Conservation (phyloP, 1,284 basidiomycete genomes). For the Trametes polyzona region DNA sequence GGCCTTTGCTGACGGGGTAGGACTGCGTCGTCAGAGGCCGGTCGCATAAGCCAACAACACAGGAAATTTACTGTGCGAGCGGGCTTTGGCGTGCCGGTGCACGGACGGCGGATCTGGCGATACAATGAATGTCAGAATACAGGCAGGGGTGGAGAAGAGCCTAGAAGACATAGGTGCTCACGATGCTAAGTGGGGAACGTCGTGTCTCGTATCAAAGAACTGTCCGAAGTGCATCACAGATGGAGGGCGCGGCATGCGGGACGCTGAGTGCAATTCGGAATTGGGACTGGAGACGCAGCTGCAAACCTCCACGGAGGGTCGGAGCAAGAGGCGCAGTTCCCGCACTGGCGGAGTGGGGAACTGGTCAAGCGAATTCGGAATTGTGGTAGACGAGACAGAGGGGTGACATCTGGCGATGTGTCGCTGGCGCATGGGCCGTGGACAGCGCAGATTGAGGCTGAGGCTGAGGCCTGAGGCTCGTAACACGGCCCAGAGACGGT, state of each 20-base stretch:
- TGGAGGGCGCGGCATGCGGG: conserved; percentile 22
- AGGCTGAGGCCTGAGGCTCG: neutral
- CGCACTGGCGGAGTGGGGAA: conserved; percentile 8
- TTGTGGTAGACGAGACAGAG: conserved; percentile 12
- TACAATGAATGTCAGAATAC: conserved; percentile 4
- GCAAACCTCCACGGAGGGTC: conserved; percentile 23
- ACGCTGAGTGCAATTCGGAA: conserved; percentile 23
- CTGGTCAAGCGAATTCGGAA: conserved; percentile 22
- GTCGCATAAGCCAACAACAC: neutral
- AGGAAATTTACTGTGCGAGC: neutral
- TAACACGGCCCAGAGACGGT: conserved; percentile 7
- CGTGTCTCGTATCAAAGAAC: conserved; percentile 21
- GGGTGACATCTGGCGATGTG: conserved; percentile 18
- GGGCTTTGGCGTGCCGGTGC: neutral
- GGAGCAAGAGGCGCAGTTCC: conserved; percentile 22
- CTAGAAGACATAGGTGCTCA: conserved; percentile 6
- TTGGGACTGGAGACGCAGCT: conserved; percentile 28
- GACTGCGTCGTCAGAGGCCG: neutral
- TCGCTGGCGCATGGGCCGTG: neutral
- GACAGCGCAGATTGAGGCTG: neutral
- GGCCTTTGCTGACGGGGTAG: neutral
- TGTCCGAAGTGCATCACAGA: conserved; percentile 25
- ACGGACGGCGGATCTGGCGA: neutral
- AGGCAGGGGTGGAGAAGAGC: neutral
- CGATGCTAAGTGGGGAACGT: conserved; percentile 7